Conservation (phyloP, 225 moss, liverwort and hornwort genomes). For the Polytrichum formosum region DNA sequence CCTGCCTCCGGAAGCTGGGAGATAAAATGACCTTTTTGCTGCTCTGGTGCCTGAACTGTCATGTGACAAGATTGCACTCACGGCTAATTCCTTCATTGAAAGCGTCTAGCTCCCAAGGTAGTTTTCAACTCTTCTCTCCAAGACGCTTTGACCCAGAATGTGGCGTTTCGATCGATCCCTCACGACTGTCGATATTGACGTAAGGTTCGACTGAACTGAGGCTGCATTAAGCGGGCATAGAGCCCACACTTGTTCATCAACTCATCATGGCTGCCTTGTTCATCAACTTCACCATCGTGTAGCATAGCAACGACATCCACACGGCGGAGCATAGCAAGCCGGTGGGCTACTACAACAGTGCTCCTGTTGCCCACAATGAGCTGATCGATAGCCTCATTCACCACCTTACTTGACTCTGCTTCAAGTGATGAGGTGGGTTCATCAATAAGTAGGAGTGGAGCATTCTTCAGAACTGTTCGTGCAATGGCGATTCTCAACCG, state of each 20-base stretch:
- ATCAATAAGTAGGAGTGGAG: constrained; percentile 61
- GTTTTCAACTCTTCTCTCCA: no score
- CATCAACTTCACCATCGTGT: constrained; percentile 71
- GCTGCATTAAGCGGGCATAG: constrained; percentile 70
- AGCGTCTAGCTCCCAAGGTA: no score
- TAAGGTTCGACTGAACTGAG: constrained; percentile 60
- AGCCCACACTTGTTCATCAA: constrained; percentile 71
- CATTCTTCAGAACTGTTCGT: constrained; percentile 61
- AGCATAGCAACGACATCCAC: constrained; percentile 63
- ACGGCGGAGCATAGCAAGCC: constrained; percentile 59
- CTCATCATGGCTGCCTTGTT: constrained; percentile 68
- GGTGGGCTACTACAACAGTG: constrained; percentile 62
- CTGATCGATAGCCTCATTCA: constrained; percentile 61
- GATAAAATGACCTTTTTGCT: no score
- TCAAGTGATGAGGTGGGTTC: constrained; percentile 57
- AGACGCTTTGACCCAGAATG: no score
- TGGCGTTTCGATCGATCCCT: no score
- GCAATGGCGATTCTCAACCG: constrained; percentile 60
- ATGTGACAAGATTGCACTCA: no score
- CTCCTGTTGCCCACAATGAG: constrained; percentile 61
- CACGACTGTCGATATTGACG: constrained; percentile 58
- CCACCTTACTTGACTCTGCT: constrained; percentile 59
- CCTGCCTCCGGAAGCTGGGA: no score
- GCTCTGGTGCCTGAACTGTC: no score
- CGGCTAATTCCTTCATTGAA: no score